These are phyloP conservation scores for Gossypium thurberi DNA, from an alignment of 345 rosid genomes.

Conservation along the genomic window DNA sequence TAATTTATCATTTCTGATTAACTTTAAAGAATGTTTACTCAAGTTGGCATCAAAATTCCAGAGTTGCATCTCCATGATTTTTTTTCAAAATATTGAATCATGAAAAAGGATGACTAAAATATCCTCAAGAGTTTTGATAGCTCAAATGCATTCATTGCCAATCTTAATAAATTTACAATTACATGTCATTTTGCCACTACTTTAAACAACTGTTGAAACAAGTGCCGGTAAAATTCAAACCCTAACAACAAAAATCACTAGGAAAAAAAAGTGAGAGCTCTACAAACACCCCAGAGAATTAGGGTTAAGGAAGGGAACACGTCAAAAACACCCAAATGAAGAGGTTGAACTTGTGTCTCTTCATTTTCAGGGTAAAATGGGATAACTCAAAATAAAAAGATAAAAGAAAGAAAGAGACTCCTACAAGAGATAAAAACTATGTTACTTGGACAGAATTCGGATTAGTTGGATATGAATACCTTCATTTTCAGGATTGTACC, in stretches of 20 bases:
- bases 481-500: not conserved
- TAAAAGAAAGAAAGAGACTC: conserved; percentile 1
- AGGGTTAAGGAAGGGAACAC: conserved; percentile 14
- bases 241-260: not conserved
- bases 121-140: no score
- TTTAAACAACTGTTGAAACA: conserved; percentile 11
- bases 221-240: not conserved
- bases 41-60: no score
- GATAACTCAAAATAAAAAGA: not conserved
- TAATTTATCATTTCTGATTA: no score
- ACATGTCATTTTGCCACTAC: conserved; percentile 19
- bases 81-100: no score
- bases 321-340: conserved; percentile 33
- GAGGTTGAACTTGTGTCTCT: conserved; percentile 23
- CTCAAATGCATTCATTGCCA: conserved; percentile 18
- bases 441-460: not conserved
- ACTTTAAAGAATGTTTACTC: no score
- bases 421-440: conserved; percentile 16
- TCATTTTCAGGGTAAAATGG: conserved; percentile 23
- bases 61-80: no score
- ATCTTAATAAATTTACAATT: conserved; percentile 24
- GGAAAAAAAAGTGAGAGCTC: conserved; percentile 17
- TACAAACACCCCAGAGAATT: conserved; percentile 23
- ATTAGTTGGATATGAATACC: not conserved
- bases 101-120: no score